Evolutionary conservation across 345 rosid genomes (phyloP), one percentile per base, ranked within the genome.

Genomic region (Citrus medica): DNA sequence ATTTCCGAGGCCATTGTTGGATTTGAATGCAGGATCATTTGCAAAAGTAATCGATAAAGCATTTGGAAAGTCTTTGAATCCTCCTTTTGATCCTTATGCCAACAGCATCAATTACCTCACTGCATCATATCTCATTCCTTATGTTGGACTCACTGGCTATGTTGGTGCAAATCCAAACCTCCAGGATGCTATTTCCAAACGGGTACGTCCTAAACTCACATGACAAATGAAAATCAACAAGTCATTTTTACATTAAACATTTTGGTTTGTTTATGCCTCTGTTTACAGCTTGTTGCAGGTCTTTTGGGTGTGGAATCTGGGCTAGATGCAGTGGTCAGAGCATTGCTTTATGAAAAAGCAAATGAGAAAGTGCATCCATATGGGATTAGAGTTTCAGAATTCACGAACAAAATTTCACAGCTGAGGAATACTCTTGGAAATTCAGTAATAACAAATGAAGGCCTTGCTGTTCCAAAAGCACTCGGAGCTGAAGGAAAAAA

Each of bases 101-200:
- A 87, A 78, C 78, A 66, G 83, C 17, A 66, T 84, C 24, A 90
- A 92, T 79, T 93, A 73, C 79, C 93, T 93, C 37, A 74, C 93
- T 33, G 95, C 98, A 58, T 92, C 92, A 62, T 93, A 89, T 79
- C n/a, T 89, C n/a, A 80, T 93, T 55, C 98, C 95, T 69, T 93
- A 93, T 37, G 92, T 91, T 69, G 95, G 93, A 19, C 95, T 93
- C 76, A 91, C 93, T 1, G 97, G 95, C 6, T 91, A 92, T 69
- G 97, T 88, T 53, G 97, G 95, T 22, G 92, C 94, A 16, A 93
- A 84, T 60, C 84, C 94, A 6, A 87, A 83, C 40, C 92, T 93
- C n/a, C n/a, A 76, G 7, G 84, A 83, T 30, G 42, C 88, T 4
- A 13, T 37, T 65, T 85, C 97, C 71, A 89, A 79, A 58, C 81